phyloP scores from a whole-genome alignment of 352 stramenopile species.

The Phytopythium ostracodes region DNA sequence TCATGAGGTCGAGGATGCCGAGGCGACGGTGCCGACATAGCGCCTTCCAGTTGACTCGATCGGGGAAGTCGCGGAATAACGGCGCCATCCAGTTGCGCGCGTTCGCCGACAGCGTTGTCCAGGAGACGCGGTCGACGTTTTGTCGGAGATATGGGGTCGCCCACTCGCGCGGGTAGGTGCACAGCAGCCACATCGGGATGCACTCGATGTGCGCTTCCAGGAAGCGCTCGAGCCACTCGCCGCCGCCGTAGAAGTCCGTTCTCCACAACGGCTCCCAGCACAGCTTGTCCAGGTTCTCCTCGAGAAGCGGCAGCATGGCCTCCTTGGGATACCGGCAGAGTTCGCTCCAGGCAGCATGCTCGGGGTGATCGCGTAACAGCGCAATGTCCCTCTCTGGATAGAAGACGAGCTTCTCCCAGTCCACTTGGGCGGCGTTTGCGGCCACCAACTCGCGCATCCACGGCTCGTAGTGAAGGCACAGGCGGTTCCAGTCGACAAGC shows the following conservation, averaged over 20 bases:
- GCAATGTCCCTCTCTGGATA: too few species aligned
- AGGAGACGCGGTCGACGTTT: neutral
- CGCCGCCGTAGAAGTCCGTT: neutral
- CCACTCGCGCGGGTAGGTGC: neutral
- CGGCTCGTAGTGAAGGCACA: neutral
- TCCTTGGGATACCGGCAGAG: too few species aligned
- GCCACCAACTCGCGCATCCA: neutral
- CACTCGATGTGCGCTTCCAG: neutral
- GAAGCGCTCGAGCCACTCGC: neutral
- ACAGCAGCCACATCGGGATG: neutral
- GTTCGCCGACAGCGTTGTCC: neutral
- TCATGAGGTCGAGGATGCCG: neutral
- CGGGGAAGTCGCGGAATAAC: neutral
- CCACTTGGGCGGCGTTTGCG: neutral
- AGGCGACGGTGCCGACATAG: neutral
- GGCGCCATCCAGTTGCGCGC: neutral
- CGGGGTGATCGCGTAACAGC: neutral
- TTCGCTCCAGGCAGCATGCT: too few species aligned
- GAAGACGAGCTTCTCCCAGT: too few species aligned
- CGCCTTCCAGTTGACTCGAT: neutral
- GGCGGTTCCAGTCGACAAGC: neutral
- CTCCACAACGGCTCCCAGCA: neutral
- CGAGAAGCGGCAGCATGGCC: neutral
- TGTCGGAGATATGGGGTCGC: neutral
- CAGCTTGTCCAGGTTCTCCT: neutral